These are phyloP conservation scores for Cryphonectria radicalis DNA, from an alignment of 2,329 filamentous ascomycete species.

Conservation along the genomic window DNA sequence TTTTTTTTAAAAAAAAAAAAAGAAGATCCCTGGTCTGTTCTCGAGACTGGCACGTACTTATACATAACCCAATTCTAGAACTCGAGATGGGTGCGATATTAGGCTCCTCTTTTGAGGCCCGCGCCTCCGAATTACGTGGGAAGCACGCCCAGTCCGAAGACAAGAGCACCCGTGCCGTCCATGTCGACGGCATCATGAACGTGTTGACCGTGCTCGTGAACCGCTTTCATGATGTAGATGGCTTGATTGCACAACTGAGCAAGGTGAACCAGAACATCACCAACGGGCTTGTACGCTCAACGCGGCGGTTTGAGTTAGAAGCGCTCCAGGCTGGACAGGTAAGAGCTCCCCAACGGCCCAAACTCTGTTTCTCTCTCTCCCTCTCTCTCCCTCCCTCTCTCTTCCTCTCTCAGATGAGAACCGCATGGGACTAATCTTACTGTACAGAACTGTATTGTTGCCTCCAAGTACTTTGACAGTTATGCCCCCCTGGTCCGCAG, in stretches of 20 bases:
- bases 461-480: conserved; percentile 44
- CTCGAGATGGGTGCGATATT: conserved; percentile 51
- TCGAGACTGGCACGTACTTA: not conserved
- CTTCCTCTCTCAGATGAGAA: not conserved
- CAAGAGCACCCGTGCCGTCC: conserved; percentile 41
- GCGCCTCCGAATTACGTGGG: conserved; percentile 47
- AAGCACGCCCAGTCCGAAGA: conserved; percentile 45
- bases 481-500: conserved; percentile 48
- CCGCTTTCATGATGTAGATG: conserved; percentile 39
- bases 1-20: not conserved
- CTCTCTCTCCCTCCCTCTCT: too few relatives aligned
- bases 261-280: conserved; percentile 43
- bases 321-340: conserved; percentile 57
- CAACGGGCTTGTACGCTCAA: conserved; percentile 44
- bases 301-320: conserved; percentile 56
- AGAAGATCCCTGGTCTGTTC: not conserved
- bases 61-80: conserved; percentile 39
- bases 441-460: conserved; percentile 43
- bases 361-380: too few relatives aligned
- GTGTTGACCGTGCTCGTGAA: conserved; percentile 45
- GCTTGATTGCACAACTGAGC: conserved; percentile 41
- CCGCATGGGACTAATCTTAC: not conserved
- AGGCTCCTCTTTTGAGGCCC: conserved; percentile 39
- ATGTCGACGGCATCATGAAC: conserved; percentile 42
- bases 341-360: conserved; percentile 28